Base-by-base conservation (phyloP, 2,329 filamentous ascomycete species). In the Blastomyces emzantsi region DNA sequence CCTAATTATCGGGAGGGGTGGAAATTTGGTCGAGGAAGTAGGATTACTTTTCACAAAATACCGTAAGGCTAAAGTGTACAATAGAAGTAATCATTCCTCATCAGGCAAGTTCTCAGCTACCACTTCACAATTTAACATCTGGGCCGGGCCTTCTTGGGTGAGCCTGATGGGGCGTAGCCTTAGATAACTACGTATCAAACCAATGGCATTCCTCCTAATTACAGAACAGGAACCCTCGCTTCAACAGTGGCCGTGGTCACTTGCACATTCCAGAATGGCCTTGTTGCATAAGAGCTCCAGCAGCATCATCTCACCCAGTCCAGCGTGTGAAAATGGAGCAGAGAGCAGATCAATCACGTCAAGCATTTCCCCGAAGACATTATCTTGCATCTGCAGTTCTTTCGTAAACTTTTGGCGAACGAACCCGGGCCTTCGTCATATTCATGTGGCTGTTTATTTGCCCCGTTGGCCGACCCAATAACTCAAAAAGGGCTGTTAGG, bases 161-260 rank as follows among this genome's bases (percentile, higher is more conserved):
- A 58, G 60, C 63, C 43, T 39, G 60, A 36, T 19, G 55, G 54
- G 17, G 62, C 52, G n/a, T 61, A 36, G 56, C 59, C 52, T 8
- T 59, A 28, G 36, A 25, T 47, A 25, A n/a, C n/a, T n/a, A n/a
- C 47, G 63, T 62, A 64, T 64, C 11, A 64, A 25, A 11, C 63
- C 54, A 49, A 36, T 9, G 33, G 7, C 33, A n/a, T n/a, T n/a
- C n/a, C n/a, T n/a, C n/a, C n/a, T n/a, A n/a, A n/a, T n/a, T n/a
- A n/a, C n/a, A n/a, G n/a, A n/a, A n/a, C n/a, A n/a, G n/a, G n/a
- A n/a, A n/a, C n/a, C n/a, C n/a, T n/a, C n/a, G n/a, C n/a, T n/a
- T n/a, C n/a, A 64, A 45, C 15, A 49, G 9, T 8, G 3, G 63
- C 41, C 17, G 43, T 41, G 30, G 17, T 36, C 17, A 64, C 36